phyloP scores from a whole-genome alignment of 495 filamentous ascomycete genomes.

The Thermochaetoides thermophila region DNA sequence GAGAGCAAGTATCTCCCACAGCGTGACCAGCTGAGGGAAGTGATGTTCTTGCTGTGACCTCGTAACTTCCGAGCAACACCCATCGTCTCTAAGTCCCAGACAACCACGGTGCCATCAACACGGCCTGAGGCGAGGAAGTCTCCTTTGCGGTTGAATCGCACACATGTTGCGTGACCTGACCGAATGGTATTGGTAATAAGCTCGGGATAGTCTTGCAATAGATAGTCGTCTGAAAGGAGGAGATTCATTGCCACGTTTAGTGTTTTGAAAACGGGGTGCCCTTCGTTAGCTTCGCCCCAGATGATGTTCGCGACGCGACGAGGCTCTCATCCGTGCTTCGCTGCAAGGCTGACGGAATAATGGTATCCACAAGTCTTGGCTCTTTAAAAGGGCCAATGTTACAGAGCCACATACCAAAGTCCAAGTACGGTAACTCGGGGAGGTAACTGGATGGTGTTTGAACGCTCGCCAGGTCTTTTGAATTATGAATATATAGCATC shows the following conservation, averaged over 20 bases:
- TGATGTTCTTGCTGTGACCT: slow-evolving; percentile 81
- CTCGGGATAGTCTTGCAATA: slow-evolving; percentile 92
- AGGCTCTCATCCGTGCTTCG: no score
- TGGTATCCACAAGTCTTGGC: no score
- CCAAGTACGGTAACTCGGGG: no score
- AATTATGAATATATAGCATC: no score
- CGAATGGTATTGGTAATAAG: slow-evolving; percentile 71
- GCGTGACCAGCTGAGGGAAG: slow-evolving; percentile 85
- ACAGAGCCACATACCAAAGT: no score
- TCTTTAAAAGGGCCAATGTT: no score
- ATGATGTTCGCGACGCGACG: not conserved
- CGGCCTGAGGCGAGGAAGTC: slow-evolving; percentile 89
- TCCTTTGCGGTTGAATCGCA: slow-evolving; percentile 87
- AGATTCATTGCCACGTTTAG: slow-evolving; percentile 26
- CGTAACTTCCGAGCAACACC: slow-evolving; percentile 84
- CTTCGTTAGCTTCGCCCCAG: no score
- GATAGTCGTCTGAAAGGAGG: slow-evolving; percentile 40
- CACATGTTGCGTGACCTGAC: slow-evolving; percentile 45
- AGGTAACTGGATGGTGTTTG: no score
- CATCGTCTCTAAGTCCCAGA: slow-evolving; percentile 95
- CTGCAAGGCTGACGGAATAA: no score
- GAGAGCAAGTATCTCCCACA: slow-evolving; percentile 88
- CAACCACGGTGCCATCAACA: slow-evolving; percentile 83
- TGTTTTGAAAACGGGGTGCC: not conserved
- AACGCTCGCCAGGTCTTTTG: no score